phyloP scores from a whole-genome alignment of 2,329 filamentous ascomycete genomes.

The Ilyonectria mors-panacis region DNA sequence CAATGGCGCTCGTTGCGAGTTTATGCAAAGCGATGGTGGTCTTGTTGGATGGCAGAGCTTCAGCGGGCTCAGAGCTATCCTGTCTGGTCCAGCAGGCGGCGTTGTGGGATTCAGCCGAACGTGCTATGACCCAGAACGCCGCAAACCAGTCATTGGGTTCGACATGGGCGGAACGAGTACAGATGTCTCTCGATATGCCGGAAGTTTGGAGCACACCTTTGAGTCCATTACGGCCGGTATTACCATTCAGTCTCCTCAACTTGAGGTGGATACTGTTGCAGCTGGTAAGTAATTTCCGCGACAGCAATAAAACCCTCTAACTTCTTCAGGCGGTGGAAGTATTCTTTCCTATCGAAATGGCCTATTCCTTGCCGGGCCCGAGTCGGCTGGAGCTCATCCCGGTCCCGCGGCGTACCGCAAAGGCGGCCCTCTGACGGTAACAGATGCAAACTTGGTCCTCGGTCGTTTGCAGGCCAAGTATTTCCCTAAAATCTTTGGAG shows the following conservation, averaged over 20 bases:
- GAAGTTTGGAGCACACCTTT: constrained; percentile 65
- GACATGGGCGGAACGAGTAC: constrained; percentile 81
- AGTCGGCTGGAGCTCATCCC: constrained; percentile 79
- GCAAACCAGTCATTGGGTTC: constrained; percentile 81
- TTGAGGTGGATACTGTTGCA: constrained; percentile 80
- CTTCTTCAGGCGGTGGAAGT: constrained; percentile 82
- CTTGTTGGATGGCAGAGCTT: constrained; percentile 72
- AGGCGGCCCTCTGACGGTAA: constrained; percentile 78
- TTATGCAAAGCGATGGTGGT: constrained; percentile 68
- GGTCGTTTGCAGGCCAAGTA: constrained; percentile 73
- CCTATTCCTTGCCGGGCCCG: constrained; percentile 80
- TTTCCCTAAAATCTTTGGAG: constrained; percentile 81
- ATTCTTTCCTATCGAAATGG: constrained; percentile 80
- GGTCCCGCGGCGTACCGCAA: constrained; percentile 82
- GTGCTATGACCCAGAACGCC: constrained; percentile 77
- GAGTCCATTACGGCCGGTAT: constrained; percentile 85
- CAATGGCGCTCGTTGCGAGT: constrained; percentile 28
- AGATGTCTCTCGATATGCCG: constrained; percentile 78
- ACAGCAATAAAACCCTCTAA: not conserved
- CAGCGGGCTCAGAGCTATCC: constrained; percentile 77
- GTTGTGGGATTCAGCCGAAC: constrained; percentile 84
- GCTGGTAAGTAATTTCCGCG: constrained; percentile 1
- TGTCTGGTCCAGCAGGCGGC: constrained; percentile 82
- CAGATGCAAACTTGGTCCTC: constrained; percentile 79
- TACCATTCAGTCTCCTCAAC: constrained; percentile 82